Base-by-base conservation (phyloP, 768 basidiomycete genomes). In the Gyrodon lividus region DNA sequence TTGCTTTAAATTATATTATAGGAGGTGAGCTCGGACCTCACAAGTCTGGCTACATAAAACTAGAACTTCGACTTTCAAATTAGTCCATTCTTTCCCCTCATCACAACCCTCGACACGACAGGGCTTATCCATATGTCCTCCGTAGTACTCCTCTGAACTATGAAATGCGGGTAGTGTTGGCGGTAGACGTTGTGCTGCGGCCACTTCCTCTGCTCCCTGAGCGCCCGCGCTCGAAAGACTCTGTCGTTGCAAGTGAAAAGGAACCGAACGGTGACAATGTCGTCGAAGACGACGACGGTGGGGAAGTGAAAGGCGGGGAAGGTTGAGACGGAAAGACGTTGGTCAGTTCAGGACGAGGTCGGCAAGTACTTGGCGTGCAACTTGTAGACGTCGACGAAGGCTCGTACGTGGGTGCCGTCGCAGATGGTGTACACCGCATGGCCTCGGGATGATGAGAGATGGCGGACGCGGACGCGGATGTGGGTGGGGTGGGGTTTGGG, bases 281-380 rank as follows among this genome's bases (percentile, higher is more conserved):
- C 38, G 41, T 65, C 54, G 59, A 66, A 35, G 61, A 66, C 4
- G 63, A 61, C 2, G 70, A 68, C 7, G 68, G 64, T 12, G 65
- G 65, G n/a, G 68, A 61, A 17, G 55, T 50, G 8, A 60, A 49
- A 8, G 56, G 55, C 9, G 56, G 12, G 42, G 28, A 8, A 28
- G 28, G n/a, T n/a, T 26, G 24, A 26, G 24, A 7, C 24, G 24
- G 24, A n/a, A n/a, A n/a, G n/a, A n/a, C n/a, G n/a, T n/a, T n/a
- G 24, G 24, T 7, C 4, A 51, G 7, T 53, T 43, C 23, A 58
- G 5, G 19, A n/a, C 5, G 19, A 26, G 42, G 16, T 34, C 23
- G 34, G 16, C 10, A 5, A 9, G 13, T 12, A 31, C 9, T 7
- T 9, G 6, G 35, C 7, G 35, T 6, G 35, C 17, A 17, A 19